Evolutionary conservation across 2,329 filamentous ascomycete genomes (phyloP), one percentile per base, ranked within the genome.

Genomic region (Trichoderma sp.): DNA sequence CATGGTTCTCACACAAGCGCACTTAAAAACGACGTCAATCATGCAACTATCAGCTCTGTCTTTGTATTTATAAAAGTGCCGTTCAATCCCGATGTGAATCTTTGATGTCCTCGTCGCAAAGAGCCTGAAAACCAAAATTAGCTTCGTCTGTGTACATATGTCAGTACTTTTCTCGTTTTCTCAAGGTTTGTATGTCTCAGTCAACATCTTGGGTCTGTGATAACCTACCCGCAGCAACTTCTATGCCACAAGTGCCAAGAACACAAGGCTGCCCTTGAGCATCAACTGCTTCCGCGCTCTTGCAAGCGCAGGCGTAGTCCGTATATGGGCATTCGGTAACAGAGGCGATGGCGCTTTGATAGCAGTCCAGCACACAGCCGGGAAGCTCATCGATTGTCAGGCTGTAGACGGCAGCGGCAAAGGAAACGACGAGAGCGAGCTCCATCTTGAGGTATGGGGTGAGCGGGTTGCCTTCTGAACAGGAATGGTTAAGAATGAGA

Each of bases 281-380:
- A 9, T 19, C 5, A 12, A 63, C 9, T 7, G 19, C 28, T 5
- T 5, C 6, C 19, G 56, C 56, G 2, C 39, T 39, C 12, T 41
- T 1, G 44, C 61, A 63, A 15, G 43, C 61, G 43, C 61, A 63
- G 17, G 19, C 30, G 17, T 14, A 26, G 7, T 63, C 60, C n/a
- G 3, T 17, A 19, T 3, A 14, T 7, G 60, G 15, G 28, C 60
- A 63, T 17, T 4, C 24, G 21, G 60, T 51, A 64, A 71, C 66
- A 52, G 65, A 65, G 26, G 62, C 41, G 67, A 78, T 71, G 52
- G 75, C 72, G 3, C 70, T 55, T 64, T 72, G 65, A 24, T 80
- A 70, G 71, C 78, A 80, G 44, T 72, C 59, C 15, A 72, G 28
- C 21, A 78, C 77, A 69, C 78, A 80, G 64, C 67, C 47, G 68